Conservation (phyloP, 2,329 filamentous ascomycete genomes). For the Pseudogymnoascus sp. region DNA sequence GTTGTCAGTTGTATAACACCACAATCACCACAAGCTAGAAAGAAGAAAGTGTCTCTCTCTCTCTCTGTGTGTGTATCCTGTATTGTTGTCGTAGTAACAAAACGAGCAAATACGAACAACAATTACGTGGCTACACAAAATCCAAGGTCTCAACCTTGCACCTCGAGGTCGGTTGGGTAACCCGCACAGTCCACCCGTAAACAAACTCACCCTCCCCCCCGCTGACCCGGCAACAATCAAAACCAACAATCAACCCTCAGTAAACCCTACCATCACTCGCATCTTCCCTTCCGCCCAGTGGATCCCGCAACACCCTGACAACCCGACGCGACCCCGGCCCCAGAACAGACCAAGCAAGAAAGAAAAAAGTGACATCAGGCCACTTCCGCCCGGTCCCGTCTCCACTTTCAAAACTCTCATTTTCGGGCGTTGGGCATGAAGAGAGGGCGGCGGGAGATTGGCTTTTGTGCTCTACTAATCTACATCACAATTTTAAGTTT, state of each 20-base stretch:
- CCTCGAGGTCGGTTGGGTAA: neutral
- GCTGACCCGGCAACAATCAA: slow-evolving; percentile 1
- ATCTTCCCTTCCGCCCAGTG: neutral
- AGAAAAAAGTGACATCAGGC: slow-evolving; percentile 1
- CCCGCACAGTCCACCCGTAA: neutral
- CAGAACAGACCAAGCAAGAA: too few species aligned
- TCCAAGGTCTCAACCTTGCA: neutral
- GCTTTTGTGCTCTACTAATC: too few species aligned
- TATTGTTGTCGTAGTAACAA: neutral
- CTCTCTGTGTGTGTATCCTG: neutral
- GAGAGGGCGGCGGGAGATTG: neutral
- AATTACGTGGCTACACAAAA: neutral
- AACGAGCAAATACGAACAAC: neutral
- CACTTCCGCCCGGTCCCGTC: too few species aligned
- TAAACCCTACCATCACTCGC: neutral
- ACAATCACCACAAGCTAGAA: neutral
- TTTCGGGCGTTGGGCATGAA: slow-evolving; percentile 1
- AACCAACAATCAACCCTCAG: neutral
- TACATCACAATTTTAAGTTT: too few species aligned
- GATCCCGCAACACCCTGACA: neutral
- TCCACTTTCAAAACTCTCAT: neutral
- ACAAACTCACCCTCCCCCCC: neutral
- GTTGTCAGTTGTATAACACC: neutral
- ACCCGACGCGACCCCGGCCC: neutral
- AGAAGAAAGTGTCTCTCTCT: neutral